Evolutionary conservation across 2,329 filamentous ascomycete species (phyloP), one percentile per base, ranked within the genome.

Genomic region (Ascochyta clinopodiicola): DNA sequence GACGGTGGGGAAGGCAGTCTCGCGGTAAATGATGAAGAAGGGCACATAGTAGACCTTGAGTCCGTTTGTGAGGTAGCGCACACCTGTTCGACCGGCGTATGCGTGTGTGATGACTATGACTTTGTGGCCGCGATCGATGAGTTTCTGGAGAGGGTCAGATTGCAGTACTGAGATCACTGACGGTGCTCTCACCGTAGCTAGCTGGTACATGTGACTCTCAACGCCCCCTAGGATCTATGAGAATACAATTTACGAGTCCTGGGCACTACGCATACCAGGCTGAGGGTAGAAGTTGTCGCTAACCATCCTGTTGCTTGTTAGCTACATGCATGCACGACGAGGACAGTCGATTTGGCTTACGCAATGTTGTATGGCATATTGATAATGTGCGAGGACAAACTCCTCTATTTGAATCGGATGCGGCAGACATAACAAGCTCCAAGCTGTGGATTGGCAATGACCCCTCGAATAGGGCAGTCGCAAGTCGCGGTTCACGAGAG

Each of bases 241-340:
- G 69, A 62, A 44, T 53, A n/a, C 12, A 47, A 35, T 40, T 32
- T 22, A 32, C 25, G 22, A 32, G n/a, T 37, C 50, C 36, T 42
- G 24, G 13, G 13, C 22, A 24, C 34, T 4, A 17, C 27, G 43
- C 76, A 48, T 73, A 82, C 82, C 93, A 47, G 95, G 94, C 72
- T 98, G 94, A 13, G 95, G 95, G 74, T 96, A 99, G 87, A 99
- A 99, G 84, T 96, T 97, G 82, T 99, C 95, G 84, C 94, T 93
- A 76, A 97, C 91, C 95, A 99, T 99, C 56, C 85, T 87, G 63
- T 21, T 21, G 13, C 12, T 34, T 32, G 43, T 68, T 31, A 69
- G 62, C 54, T 49, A 22, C 31, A 12, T 35, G 24, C 22, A 24
- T 29, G 39, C 24, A 37, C 27, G 42, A 35, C 44, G 29, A 40